Evolutionary conservation across 352 stramenopile genomes (phyloP).

Genomic region (Phytophthora colocasiae): DNA sequence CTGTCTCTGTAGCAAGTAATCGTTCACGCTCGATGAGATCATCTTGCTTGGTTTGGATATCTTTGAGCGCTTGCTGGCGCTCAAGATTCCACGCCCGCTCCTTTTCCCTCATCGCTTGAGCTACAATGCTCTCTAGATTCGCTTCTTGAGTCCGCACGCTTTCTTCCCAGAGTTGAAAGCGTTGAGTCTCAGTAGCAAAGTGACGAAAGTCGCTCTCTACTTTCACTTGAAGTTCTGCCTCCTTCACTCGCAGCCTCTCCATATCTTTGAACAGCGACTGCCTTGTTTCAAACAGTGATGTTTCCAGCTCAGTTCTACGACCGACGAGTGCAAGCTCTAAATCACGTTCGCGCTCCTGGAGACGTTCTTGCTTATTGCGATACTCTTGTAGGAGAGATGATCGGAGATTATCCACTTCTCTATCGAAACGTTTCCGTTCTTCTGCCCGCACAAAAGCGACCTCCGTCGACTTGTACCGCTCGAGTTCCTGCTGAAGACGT

Average conservation of each 20-base stretch:
- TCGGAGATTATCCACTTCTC: constrained; percentile 56
- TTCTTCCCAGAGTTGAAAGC: constrained; percentile 57
- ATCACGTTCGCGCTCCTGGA: constrained; percentile 67
- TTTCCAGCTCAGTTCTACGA: constrained; percentile 61
- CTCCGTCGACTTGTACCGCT: constrained; percentile 61
- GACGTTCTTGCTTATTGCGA: constrained; percentile 44
- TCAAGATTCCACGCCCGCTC: constrained; percentile 59
- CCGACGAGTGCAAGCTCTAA: constrained; percentile 65
- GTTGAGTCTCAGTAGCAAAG: constrained; percentile 53
- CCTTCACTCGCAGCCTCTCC: constrained; percentile 61
- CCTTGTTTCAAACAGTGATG: constrained; percentile 67
- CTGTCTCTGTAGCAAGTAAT: constrained; percentile 25
- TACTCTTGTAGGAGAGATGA: constrained; percentile 58
- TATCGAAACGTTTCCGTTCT: constrained; percentile 61
- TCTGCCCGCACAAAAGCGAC: constrained; percentile 64
- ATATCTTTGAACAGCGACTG: constrained; percentile 74
- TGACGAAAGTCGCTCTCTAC: constrained; percentile 54
- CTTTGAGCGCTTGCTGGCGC: constrained; percentile 34
- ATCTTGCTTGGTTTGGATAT: constrained; percentile 41
- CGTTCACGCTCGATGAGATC: constrained; percentile 43
- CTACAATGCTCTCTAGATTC: constrained; percentile 52
- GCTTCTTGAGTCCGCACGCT: constrained; percentile 51
- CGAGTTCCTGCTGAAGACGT: constrained; percentile 59
- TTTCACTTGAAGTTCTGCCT: constrained; percentile 59
- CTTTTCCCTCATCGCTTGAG: constrained; percentile 53